phyloP scores from a whole-genome alignment of 2,329 filamentous ascomycete genomes.

The Balansia obtecta region DNA sequence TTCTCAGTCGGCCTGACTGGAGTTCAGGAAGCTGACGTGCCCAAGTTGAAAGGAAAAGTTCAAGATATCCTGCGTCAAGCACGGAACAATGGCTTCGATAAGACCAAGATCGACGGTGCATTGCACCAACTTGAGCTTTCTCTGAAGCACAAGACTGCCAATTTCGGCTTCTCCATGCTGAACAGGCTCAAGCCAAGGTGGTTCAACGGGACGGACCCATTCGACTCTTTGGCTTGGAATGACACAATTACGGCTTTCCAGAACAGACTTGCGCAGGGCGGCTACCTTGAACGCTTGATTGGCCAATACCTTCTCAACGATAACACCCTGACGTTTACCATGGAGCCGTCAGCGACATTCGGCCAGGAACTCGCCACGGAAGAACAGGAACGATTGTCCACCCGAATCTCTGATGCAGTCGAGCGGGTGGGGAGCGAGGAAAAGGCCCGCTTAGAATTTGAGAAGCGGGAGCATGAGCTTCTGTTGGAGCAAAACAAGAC shows the following conservation, averaged over 20 bases:
- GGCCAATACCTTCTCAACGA: conserved; percentile 87
- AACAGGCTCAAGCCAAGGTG: conserved; percentile 81
- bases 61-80: conserved; percentile 59
- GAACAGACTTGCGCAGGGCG: conserved; percentile 56
- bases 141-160: conserved; percentile 91
- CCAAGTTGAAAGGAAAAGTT: conserved; percentile 63
- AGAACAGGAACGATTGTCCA: conserved; percentile 61
- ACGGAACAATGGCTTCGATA: conserved; percentile 68
- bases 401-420: conserved; percentile 60
- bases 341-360: conserved; percentile 73
- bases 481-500: conserved; percentile 75
- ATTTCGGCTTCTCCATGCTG: conserved; percentile 84
- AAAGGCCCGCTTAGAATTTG: conserved; percentile 58
- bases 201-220: conserved; percentile 92
- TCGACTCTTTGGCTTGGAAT: conserved; percentile 85
- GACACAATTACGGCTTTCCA: conserved; percentile 78
- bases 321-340: conserved; percentile 81
- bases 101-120: conserved; percentile 83
- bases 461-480: conserved; percentile 67
- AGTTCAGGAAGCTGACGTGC: conserved; percentile 69
- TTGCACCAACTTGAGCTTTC: conserved; percentile 89
- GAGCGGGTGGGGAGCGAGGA: conserved; percentile 57
- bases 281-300: conserved; percentile 73
- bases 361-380: conserved; percentile 62
- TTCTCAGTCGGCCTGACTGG: conserved; percentile 88